These are phyloP conservation scores for Podaxis sp. DNA, from an alignment of 768 basidiomycete species.

Conservation along the genomic window DNA sequence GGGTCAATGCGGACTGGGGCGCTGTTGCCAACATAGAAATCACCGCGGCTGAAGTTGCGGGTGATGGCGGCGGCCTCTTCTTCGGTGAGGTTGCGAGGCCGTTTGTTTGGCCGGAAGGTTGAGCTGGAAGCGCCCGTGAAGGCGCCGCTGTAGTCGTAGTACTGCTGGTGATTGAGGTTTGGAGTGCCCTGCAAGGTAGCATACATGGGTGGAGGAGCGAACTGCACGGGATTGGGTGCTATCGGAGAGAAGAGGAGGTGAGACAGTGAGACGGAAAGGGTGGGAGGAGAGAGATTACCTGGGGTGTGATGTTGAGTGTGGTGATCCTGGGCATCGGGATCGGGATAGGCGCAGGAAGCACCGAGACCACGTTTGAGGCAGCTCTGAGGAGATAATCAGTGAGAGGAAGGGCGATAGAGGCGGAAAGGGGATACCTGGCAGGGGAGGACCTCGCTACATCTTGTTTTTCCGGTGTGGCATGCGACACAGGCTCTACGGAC, in stretches of 20 bases:
- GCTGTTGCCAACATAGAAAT: slow-evolving; percentile 79
- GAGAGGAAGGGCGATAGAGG: slow-evolving; percentile 5
- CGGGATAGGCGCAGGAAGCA: slow-evolving; percentile 70
- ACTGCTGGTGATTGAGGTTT: slow-evolving; percentile 61
- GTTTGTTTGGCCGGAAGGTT: slow-evolving; percentile 78
- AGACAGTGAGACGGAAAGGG: slow-evolving; percentile 10
- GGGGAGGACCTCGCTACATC: slow-evolving; percentile 79
- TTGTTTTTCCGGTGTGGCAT: slow-evolving; percentile 81
- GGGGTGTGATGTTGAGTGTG: slow-evolving; percentile 35
- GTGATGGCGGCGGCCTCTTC: slow-evolving; percentile 85
- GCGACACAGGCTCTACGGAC: slow-evolving; percentile 79
- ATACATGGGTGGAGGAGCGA: slow-evolving; percentile 52
- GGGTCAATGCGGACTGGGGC: slow-evolving; percentile 85
- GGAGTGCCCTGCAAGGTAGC: slow-evolving; percentile 44
- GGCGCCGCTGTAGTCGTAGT: slow-evolving; percentile 76
- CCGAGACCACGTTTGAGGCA: slow-evolving; percentile 82
- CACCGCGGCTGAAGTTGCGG: slow-evolving; percentile 76
- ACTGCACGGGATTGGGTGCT: slow-evolving; percentile 36
- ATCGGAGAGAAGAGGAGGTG: slow-evolving; percentile 16
- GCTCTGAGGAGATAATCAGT: slow-evolving; percentile 45
- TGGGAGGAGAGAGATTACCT: slow-evolving; percentile 25
- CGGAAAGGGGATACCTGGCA: slow-evolving; percentile 58
- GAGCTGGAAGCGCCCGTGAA: slow-evolving; percentile 71
- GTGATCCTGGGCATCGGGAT: slow-evolving; percentile 54
- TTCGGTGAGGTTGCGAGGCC: slow-evolving; percentile 77